These are phyloP conservation scores for Didymella sp. DNA, from an alignment of 2,329 filamentous ascomycete species.

Conservation along the genomic window DNA sequence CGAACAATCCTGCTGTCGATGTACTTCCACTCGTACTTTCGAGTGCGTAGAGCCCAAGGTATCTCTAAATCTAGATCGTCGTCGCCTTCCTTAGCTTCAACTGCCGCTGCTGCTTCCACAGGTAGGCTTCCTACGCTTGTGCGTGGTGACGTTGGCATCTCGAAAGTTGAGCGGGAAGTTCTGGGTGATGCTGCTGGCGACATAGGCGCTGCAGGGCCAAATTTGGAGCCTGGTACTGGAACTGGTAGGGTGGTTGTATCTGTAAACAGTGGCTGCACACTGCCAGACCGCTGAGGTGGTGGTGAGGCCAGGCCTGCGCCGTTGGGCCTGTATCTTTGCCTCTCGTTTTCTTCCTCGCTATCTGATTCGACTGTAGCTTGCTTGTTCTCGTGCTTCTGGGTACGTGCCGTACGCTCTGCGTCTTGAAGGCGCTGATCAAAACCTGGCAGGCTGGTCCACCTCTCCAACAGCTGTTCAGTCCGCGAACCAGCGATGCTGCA, in stretches of 20 bases:
- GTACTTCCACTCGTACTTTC: conserved; percentile 45
- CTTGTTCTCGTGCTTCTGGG: conserved; percentile 35
- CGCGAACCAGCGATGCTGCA: conserved; percentile 34
- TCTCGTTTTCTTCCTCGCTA: conserved; percentile 42
- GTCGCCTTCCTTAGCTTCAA: conserved; percentile 43
- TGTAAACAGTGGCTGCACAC: conserved; percentile 39
- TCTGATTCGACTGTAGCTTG: conserved; percentile 48
- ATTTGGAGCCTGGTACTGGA: conserved; percentile 27
- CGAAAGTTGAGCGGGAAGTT: conserved; percentile 26
- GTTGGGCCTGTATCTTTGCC: conserved; percentile 21
- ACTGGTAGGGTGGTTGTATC: conserved; percentile 35
- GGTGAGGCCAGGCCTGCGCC: conserved; percentile 20
- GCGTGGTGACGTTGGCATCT: conserved; percentile 32
- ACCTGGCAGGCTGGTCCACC: conserved; percentile 44
- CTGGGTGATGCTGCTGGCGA: conserved; percentile 36
- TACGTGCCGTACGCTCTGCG: conserved; percentile 30
- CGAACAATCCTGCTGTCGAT: conserved; percentile 42
- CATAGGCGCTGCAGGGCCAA: conserved; percentile 33
- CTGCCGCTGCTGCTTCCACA: conserved; percentile 40
- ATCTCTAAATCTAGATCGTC: conserved; percentile 44
- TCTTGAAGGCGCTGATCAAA: conserved; percentile 40
- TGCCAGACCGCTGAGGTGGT: conserved; percentile 27
- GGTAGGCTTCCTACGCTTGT: conserved; percentile 38
- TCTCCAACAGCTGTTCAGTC: conserved; percentile 37
- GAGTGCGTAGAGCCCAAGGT: conserved; percentile 46